Evolutionary conservation across 352 stramenopile species (phyloP), one percentile per base, ranked within the genome.

Genomic region (Phytophthora nicotianae): DNA sequence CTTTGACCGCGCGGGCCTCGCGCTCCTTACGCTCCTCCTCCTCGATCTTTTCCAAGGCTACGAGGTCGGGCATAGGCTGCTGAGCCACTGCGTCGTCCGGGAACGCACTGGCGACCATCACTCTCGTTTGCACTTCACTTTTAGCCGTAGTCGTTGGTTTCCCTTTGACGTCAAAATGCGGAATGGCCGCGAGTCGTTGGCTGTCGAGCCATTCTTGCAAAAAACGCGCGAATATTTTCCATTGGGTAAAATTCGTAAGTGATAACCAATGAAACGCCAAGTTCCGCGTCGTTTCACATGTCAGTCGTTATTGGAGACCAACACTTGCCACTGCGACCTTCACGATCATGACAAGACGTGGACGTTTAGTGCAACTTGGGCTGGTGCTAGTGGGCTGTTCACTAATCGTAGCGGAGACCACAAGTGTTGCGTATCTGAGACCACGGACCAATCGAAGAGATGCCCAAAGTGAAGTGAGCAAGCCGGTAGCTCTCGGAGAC

Each of bases 41-140:
- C 52, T 82, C 74, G 45, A 98, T 75, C 51, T 79, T 87, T 51
- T 89, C 71, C 60, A 87, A 71, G 47, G 89, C 88, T 37, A 80
- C 79, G 35, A 97, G 90, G 17, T 98, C 93, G 5, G 48, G 50
- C 29, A 72, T 53, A 17, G 68, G 37, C 14, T 68, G 57, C 33
- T 71, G 65, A 2, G 52, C 45, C 16, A 27, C 52, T 21, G 23
- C 58, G 37, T 77, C 65, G 26, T 69, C 59, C 0, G 65, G 49
- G 11, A 72, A 72, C 13, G 60, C 58, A 53, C 68, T 86, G 23
- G 81, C 79, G 26, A 90, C 83, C 81, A 92, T 92, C 24, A 70
- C 64, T 72, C 51, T 68, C 27, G 20, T 45, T 33, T 37, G 14
- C 37, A 21, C 37, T 21, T 43, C 37, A 21, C 10, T n/a, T 1